Percentiles rank a stretch among this genome's conserved stretches.
These are phyloP conservation scores for Begonia fuchsioides DNA, from an alignment of 306 rosid species.

Conservation along the genomic window DNA sequence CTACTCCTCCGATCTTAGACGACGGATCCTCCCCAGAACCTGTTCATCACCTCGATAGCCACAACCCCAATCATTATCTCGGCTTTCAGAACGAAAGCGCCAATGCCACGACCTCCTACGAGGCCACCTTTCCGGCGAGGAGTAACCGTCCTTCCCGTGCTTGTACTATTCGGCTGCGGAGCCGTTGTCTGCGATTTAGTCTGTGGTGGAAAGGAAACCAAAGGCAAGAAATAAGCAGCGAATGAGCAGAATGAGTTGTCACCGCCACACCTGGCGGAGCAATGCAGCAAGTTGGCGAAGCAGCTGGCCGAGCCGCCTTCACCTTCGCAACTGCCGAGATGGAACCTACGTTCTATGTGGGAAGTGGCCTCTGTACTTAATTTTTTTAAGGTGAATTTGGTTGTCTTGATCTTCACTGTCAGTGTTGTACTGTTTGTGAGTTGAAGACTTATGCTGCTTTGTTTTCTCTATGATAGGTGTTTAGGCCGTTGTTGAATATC, in stretches of 20 bases:
- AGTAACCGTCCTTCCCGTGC: slow-evolving; percentile 94
- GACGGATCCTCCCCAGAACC: slow-evolving; percentile 48
- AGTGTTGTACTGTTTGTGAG: slow-evolving; percentile 14
- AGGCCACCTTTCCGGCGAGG: slow-evolving; percentile 25
- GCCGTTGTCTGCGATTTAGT: slow-evolving; percentile 35
- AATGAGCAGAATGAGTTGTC: slow-evolving; percentile 12
- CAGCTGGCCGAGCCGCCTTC: slow-evolving; percentile 59
- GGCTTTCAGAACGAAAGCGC: slow-evolving; percentile 24
- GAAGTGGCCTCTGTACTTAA: slow-evolving; percentile 85
- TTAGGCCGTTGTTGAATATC: slow-evolving; percentile 76
- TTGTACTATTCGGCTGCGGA: slow-evolving; percentile 84
- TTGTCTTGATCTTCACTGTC: neutral
- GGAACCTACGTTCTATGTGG: slow-evolving; percentile 94
- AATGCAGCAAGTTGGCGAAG: slow-evolving; percentile 77
- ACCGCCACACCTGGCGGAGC: slow-evolving; percentile 23
- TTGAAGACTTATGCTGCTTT: slow-evolving; percentile 3
- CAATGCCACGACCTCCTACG: slow-evolving; percentile 7
- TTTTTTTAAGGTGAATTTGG: slow-evolving; percentile 74
- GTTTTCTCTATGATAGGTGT: slow-evolving; percentile 40
- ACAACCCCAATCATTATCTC: slow-evolving; percentile 14
- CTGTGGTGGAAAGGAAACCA: slow-evolving; percentile 12
- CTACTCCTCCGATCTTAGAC: slow-evolving; percentile 40
- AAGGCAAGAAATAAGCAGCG: slow-evolving; percentile 24
- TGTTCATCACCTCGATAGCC: slow-evolving; percentile 10
- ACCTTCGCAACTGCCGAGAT: slow-evolving; percentile 66